Evolutionary conservation across 1,284 basidiomycete genomes (phyloP).

Genomic region (Dichomitus squalens): DNA sequence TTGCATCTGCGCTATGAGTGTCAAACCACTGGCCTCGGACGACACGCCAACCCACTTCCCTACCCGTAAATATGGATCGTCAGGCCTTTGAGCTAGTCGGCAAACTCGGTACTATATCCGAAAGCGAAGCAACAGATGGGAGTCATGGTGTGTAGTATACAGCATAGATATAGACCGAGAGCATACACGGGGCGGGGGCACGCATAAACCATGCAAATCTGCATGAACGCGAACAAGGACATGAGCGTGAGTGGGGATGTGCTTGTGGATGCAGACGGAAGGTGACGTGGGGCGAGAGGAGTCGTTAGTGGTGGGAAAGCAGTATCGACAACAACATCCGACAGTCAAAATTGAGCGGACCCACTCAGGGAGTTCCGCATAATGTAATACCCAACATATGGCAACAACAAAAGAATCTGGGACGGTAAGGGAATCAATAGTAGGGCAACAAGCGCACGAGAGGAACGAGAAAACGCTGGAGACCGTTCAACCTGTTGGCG

Average conservation of each 20-base stretch:
- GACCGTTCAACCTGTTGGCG: neutral
- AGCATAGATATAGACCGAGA: neutral
- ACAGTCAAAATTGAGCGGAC: neutral
- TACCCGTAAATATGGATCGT: neutral
- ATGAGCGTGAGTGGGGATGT: neutral
- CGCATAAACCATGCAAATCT: neutral
- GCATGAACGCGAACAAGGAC: neutral
- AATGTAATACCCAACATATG: neutral
- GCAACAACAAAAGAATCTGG: neutral
- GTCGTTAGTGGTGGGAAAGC: neutral
- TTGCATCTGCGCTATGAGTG: no score
- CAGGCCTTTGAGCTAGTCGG: neutral
- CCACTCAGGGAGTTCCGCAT: neutral
- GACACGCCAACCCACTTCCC: neutral
- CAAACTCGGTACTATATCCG: neutral
- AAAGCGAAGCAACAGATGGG: neutral
- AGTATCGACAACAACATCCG: constrained; percentile 10
- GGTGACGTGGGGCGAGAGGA: neutral
- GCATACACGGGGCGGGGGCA: neutral
- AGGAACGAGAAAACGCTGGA: neutral
- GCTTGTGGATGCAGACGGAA: neutral
- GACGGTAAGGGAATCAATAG: neutral
- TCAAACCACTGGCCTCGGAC: no score
- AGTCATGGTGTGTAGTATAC: neutral
- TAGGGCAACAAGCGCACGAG: neutral